A percentile compares a stretch with the other conserved stretches of the same genome.
phyloP scores from a whole-genome alignment of 805 yeast species.

The Monosporozyma servazzii region DNA sequence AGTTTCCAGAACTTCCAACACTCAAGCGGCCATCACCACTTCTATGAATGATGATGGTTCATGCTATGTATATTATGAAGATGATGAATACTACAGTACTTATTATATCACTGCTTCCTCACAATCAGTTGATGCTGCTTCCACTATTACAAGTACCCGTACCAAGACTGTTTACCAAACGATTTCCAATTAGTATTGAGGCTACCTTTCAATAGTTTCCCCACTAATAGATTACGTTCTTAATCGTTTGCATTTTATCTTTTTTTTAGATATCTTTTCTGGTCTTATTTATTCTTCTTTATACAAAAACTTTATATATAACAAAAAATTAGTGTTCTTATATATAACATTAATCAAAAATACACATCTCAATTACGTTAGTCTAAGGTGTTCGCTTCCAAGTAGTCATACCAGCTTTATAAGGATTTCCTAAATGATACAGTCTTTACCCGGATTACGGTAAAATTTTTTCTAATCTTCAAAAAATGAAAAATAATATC shows the following conservation, averaged over 20 bases:
- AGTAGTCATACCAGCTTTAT: neutral
- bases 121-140: conserved; percentile 29
- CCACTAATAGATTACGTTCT: neutral
- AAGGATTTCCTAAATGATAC: neutral
- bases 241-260: neutral
- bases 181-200: conserved; percentile 4
- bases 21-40: neutral
- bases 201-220: neutral
- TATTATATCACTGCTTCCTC: conserved; percentile 21
- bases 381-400: neutral
- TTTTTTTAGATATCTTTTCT: neutral
- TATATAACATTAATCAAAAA: neutral
- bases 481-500: neutral
- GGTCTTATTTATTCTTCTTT: neutral
- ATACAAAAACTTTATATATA: neutral
- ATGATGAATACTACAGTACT: conserved; percentile 26
- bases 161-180: conserved; percentile 17
- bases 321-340: neutral
- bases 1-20: neutral
- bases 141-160: conserved; percentile 27
- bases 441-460: neutral
- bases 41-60: conserved; percentile 15
- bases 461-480: neutral
- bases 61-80: conserved; percentile 21
- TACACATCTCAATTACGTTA: neutral